phyloP scores from a whole-genome alignment of 1,284 basidiomycete species.

The Earliella scabrosa region DNA sequence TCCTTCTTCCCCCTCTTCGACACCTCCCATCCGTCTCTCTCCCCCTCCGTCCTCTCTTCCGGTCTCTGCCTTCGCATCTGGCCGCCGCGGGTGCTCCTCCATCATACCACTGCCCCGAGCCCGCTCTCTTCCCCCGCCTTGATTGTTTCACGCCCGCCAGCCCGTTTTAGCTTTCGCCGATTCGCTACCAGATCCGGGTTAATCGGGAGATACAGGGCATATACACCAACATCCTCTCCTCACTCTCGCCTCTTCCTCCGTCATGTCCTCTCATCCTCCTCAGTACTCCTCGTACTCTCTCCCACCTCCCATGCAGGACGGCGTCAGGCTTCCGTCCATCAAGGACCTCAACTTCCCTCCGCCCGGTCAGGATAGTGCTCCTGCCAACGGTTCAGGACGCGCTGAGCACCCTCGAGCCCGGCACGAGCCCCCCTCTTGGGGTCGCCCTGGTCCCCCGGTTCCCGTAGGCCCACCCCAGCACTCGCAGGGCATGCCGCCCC shows the following conservation, averaged over 20 bases:
- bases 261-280: slow-evolving; percentile 39
- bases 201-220: slow-evolving; percentile 36
- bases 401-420: slow-evolving; percentile 25
- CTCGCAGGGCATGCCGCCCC: slow-evolving; percentile 21
- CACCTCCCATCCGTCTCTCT: slow-evolving; percentile 17
- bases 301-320: slow-evolving; percentile 40
- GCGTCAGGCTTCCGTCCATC: slow-evolving; percentile 65
- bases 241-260: slow-evolving; percentile 21
- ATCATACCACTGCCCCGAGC: neutral
- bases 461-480: slow-evolving; percentile 21
- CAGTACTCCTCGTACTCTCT: slow-evolving; percentile 35
- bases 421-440: slow-evolving; percentile 31
- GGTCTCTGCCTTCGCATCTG: neutral
- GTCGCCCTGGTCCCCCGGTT: slow-evolving; percentile 20
- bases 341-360: slow-evolving; percentile 65
- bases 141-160: neutral
- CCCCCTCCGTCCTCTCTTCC: neutral
- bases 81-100: neutral
- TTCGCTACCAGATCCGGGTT: slow-evolving; percentile 30
- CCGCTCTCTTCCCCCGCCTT: neutral
- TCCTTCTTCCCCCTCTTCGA: slow-evolving; percentile 25
- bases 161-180: slow-evolving; percentile 22
- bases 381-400: slow-evolving; percentile 21
- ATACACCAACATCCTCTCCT: slow-evolving; percentile 21
- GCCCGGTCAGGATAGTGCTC: slow-evolving; percentile 35